phyloP scores from a whole-genome alignment of 129 eudicot genomes.

The Saposhnikovia divaricata region DNA sequence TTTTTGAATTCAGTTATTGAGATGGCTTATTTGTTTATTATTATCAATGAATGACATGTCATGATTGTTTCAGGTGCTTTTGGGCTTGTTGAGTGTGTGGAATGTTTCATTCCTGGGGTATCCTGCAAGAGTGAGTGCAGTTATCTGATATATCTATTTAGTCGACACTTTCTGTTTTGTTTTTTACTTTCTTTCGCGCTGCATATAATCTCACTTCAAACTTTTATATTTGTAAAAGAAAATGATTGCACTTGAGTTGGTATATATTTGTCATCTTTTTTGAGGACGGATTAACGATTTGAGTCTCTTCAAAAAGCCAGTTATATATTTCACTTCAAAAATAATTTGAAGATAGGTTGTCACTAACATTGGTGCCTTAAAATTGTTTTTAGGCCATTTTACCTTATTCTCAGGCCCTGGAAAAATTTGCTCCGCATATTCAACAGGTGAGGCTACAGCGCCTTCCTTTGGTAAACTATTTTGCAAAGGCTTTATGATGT shows the following conservation, averaged over 20 bases:
- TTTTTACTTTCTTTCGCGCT: background rate
- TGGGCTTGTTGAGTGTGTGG: slow-evolving; percentile 95
- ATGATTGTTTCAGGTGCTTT: slow-evolving; percentile 61
- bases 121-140: slow-evolving; percentile 89
- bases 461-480: background rate
- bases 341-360: background rate
- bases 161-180: background rate
- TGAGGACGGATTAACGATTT: background rate
- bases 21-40: background rate
- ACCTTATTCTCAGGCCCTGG: slow-evolving; percentile 95
- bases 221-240: background rate
- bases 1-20: background rate
- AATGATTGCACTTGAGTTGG: background rate
- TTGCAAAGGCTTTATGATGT: background rate
- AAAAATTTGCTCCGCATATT: slow-evolving; percentile 92
- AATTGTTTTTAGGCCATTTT: slow-evolving; percentile 62
- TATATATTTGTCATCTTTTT: background rate
- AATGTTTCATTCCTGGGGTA: slow-evolving; percentile 94
- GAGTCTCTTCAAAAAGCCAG: no score
- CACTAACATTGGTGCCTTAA: background rate
- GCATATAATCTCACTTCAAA: background rate
- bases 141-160: slow-evolving; percentile 6
- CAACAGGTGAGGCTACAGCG: slow-evolving; percentile 59
- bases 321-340: background rate
- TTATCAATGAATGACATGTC: slow-evolving; percentile 5